phyloP scores from a whole-genome alignment of 2,329 filamentous ascomycete species.

The Ophiostoma piceae region DNA sequence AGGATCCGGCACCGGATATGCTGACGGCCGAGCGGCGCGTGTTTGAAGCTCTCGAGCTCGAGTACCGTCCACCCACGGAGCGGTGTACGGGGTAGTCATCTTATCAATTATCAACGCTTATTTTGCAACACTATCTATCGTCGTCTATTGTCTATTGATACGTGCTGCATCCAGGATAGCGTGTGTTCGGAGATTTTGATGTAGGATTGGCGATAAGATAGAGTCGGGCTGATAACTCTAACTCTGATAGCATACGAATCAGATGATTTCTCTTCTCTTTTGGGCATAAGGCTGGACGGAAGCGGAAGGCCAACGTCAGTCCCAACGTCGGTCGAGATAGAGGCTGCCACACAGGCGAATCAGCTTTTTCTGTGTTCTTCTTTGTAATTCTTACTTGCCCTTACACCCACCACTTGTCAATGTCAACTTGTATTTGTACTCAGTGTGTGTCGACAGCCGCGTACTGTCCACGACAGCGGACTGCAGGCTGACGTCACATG shows the following conservation, averaged over 20 bases:
- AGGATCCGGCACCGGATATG: constrained; percentile 54
- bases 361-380: constrained; percentile 4
- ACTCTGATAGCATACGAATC: too few relatives aligned
- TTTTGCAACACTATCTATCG: background rate
- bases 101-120: background rate
- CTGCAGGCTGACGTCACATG: background rate
- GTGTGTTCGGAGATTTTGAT: background rate
- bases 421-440: background rate
- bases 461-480: background rate
- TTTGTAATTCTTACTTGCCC: background rate
- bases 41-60: constrained; percentile 69
- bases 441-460: background rate
- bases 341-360: constrained; percentile 20
- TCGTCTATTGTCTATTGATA: background rate
- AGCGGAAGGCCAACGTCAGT: constrained; percentile 6
- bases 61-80: constrained; percentile 60
- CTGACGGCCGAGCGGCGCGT: constrained; percentile 72
- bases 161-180: background rate
- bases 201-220: constrained; percentile 10
- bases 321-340: constrained; percentile 43
- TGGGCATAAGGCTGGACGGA: constrained; percentile 6
- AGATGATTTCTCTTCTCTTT: background rate
- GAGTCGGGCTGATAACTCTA: background rate
- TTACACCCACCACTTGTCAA: background rate
- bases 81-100: constrained; percentile 56